These are phyloP conservation scores for Mycena venus DNA, from an alignment of 768 basidiomycete species.

Conservation along the genomic window DNA sequence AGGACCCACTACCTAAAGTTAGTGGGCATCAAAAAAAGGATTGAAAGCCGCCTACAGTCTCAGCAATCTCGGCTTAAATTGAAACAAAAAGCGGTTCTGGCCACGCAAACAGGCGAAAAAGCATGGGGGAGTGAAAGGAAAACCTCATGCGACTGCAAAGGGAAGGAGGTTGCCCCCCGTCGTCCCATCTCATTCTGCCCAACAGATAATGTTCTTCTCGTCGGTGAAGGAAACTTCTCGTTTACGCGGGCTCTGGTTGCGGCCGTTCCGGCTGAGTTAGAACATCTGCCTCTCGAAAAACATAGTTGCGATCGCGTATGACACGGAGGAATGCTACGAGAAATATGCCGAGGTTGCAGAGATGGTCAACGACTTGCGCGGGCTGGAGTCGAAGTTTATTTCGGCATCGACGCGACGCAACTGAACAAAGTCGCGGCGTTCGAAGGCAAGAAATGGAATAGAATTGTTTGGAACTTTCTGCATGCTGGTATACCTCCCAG, in stretches of 20 bases:
- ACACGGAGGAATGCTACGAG: conserved; percentile 80
- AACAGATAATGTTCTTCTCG: conserved; percentile 77
- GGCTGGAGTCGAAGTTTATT: conserved; percentile 80
- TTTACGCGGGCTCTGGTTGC: too few species aligned
- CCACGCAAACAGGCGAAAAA: conserved; percentile 61
- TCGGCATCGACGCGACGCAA: conserved; percentile 89
- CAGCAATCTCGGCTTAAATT: conserved; percentile 78
- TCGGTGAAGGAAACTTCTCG: conserved; percentile 99
- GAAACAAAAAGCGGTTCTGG: conserved; percentile 68
- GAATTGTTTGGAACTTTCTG: conserved; percentile 95
- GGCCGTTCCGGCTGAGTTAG: conserved; percentile 61
- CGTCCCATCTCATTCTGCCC: conserved; percentile 71
- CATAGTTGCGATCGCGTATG: conserved; percentile 88
- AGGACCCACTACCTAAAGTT: too few species aligned
- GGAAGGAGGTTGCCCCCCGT: conserved; percentile 30
- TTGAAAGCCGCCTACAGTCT: conserved; percentile 79
- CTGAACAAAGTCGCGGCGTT: conserved; percentile 71
- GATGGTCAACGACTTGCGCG: conserved; percentile 68
- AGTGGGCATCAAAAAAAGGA: conserved; percentile 64
- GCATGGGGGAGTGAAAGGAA: conserved; percentile 38
- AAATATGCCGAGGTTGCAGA: conserved; percentile 85
- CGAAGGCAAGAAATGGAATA: conserved; percentile 78
- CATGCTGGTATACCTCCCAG: conserved; percentile 83
- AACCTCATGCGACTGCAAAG: conserved; percentile 41
- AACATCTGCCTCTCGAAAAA: conserved; percentile 72